Percentiles rank a stretch among this genome's conserved stretches.
Evolutionary conservation across 179 eudicot genomes (phyloP).

Genomic region (Amaranthus tricolor): DNA sequence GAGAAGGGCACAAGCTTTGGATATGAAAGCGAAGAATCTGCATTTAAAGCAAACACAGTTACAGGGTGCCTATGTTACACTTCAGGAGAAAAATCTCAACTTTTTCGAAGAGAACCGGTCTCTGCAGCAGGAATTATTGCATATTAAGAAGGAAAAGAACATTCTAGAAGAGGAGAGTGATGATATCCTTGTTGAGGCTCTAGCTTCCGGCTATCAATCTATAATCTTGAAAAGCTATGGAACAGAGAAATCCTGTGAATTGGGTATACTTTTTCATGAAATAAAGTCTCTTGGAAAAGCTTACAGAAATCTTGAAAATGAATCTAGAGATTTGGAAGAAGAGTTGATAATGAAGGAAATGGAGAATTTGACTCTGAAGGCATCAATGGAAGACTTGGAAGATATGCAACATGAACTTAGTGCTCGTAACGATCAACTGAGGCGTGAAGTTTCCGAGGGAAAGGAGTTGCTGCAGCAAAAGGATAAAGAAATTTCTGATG

Average conservation of each 20-base stretch:
- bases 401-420: slow-evolving; percentile 47
- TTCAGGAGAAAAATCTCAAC: slow-evolving; percentile 38
- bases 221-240: slow-evolving; percentile 48
- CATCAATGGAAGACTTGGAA: slow-evolving; percentile 41
- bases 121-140: slow-evolving; percentile 38
- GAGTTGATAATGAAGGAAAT: slow-evolving; percentile 48
- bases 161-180: slow-evolving; percentile 46
- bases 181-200: slow-evolving; percentile 37
- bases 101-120: slow-evolving; percentile 37
- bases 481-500: slow-evolving; percentile 46
- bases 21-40: slow-evolving; percentile 40
- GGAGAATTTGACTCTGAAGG: slow-evolving; percentile 54
- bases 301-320: slow-evolving; percentile 47
- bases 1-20: slow-evolving; percentile 37
- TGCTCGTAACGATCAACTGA: slow-evolving; percentile 43
- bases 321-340: slow-evolving; percentile 39
- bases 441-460: slow-evolving; percentile 33
- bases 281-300: slow-evolving; percentile 39
- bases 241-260: slow-evolving; percentile 45
- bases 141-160: slow-evolving; percentile 42
- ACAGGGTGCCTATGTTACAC: slow-evolving; percentile 32
- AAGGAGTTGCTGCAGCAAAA: slow-evolving; percentile 38
- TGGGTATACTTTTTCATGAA: slow-evolving; percentile 40
- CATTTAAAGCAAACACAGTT: slow-evolving; percentile 34
- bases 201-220: slow-evolving; percentile 39